Evolutionary conservation across 1,284 basidiomycete species (phyloP).

Genomic region (Fomitopsis pinicola): DNA sequence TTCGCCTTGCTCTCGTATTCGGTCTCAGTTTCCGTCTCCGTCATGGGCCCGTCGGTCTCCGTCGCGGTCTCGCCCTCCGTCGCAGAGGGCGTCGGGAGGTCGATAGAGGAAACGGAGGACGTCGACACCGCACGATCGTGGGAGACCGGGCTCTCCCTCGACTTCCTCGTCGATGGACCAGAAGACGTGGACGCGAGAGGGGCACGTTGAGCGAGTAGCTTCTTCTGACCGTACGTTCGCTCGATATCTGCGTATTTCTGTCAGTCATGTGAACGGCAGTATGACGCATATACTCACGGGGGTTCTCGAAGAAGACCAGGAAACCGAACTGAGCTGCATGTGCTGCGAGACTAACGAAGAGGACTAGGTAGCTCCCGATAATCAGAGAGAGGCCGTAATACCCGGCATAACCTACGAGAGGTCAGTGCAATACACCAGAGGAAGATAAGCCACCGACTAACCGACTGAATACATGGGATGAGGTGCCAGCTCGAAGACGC

Average conservation of each 20-base stretch:
- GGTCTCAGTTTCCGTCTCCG: slow-evolving; percentile 59
- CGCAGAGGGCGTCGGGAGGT: slow-evolving; percentile 52
- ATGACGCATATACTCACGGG: slow-evolving; percentile 57
- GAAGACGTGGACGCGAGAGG: slow-evolving; percentile 40
- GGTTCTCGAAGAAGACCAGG: slow-evolving; percentile 95
- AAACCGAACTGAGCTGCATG: slow-evolving; percentile 97
- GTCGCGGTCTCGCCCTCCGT: slow-evolving; percentile 74
- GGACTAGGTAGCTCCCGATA: slow-evolving; percentile 83
- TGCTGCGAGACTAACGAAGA: slow-evolving; percentile 90
- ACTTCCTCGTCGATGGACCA: slow-evolving; percentile 2
- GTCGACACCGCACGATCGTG: slow-evolving; percentile 17
- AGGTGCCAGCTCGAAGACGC: slow-evolving; percentile 91
- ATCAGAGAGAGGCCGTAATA: slow-evolving; percentile 96
- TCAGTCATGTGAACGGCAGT: background rate
- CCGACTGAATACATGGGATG: slow-evolving; percentile 96
- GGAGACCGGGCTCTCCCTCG: slow-evolving; percentile 9
- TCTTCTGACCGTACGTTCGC: slow-evolving; percentile 84
- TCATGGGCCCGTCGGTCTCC: slow-evolving; percentile 58
- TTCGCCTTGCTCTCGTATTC: slow-evolving; percentile 22
- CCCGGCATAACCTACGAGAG: slow-evolving; percentile 74
- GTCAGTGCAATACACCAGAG: background rate
- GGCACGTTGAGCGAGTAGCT: slow-evolving; percentile 81
- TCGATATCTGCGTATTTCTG: slow-evolving; percentile 70
- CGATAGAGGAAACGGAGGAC: slow-evolving; percentile 20
- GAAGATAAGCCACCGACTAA: slow-evolving; percentile 29